Conservation (phyloP, 768 basidiomycete genomes). For the Podaxis carcinomalis region DNA sequence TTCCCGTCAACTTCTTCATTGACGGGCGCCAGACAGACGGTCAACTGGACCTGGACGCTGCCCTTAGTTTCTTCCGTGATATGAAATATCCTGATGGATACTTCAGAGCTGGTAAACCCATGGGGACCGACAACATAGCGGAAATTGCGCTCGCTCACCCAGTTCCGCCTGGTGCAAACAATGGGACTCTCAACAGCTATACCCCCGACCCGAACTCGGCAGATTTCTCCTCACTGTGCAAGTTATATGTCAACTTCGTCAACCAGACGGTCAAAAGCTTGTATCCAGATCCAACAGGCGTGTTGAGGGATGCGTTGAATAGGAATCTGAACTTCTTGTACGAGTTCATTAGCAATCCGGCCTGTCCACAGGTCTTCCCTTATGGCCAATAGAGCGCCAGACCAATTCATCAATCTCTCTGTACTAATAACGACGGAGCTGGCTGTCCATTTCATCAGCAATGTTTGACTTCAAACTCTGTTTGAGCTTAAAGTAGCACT, state of each 20-base stretch:
- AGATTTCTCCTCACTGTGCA: neutral
- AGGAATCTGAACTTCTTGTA: slow-evolving; percentile 1
- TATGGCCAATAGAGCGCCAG: neutral
- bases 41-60: slow-evolving; percentile 1
- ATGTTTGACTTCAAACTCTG: neutral
- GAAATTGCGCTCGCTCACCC: slow-evolving; percentile 1
- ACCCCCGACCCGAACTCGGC: neutral
- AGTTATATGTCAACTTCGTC: neutral
- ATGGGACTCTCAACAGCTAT: neutral
- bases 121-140: neutral
- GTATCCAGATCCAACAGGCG: slow-evolving; percentile 6
- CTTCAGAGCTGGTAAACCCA: neutral
- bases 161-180: neutral
- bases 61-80: slow-evolving; percentile 5
- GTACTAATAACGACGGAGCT: neutral
- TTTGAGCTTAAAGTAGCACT: neutral
- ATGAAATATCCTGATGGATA: slow-evolving; percentile 2
- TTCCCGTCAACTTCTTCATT: slow-evolving; percentile 6
- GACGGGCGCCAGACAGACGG: slow-evolving; percentile 10
- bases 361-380: slow-evolving; percentile 2
- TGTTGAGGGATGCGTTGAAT: neutral
- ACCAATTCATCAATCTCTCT: neutral
- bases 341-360: neutral
- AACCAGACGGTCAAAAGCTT: neutral
- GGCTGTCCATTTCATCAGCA: neutral